Percentiles rank a stretch among this genome's conserved stretches.
phyloP scores from a whole-genome alignment of 1,139 yeast species.

The Kodamaea sp. region DNA sequence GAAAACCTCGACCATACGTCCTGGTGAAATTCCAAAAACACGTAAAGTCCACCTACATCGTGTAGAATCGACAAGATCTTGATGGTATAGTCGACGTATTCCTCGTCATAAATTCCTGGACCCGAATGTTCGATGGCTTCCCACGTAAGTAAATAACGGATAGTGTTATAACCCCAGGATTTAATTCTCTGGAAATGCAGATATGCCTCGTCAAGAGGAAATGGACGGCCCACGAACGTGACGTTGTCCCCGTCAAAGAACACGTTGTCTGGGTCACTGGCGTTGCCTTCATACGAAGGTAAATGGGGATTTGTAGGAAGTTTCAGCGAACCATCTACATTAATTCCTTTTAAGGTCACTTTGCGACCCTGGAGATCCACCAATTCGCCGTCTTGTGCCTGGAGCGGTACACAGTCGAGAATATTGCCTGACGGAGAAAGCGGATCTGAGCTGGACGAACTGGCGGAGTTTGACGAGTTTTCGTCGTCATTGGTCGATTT shows the following conservation, averaged over 20 bases:
- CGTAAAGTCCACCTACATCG: slow-evolving; percentile 72
- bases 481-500: slow-evolving; percentile 15
- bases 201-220: slow-evolving; percentile 71
- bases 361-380: slow-evolving; percentile 60
- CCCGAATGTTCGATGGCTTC: slow-evolving; percentile 90
- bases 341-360: slow-evolving; percentile 75
- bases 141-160: slow-evolving; percentile 83
- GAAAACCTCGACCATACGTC: slow-evolving; percentile 90
- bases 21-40: slow-evolving; percentile 87
- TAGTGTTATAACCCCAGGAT: slow-evolving; percentile 78
- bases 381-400: slow-evolving; percentile 44
- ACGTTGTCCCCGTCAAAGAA: slow-evolving; percentile 72
- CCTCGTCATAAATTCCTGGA: slow-evolving; percentile 81
- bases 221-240: slow-evolving; percentile 81
- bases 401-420: slow-evolving; percentile 36
- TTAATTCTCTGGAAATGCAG: slow-evolving; percentile 69
- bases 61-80: slow-evolving; percentile 60
- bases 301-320: slow-evolving; percentile 61
- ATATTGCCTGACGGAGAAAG: too few relatives aligned
- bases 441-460: slow-evolving; percentile 5
- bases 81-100: slow-evolving; percentile 69
- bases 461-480: slow-evolving; percentile 21
- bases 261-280: slow-evolving; percentile 43
- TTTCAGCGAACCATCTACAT: slow-evolving; percentile 76
- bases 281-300: slow-evolving; percentile 52